Conservation (phyloP, 139 green algal species). For the Chlamydomonas asymmetrica region DNA sequence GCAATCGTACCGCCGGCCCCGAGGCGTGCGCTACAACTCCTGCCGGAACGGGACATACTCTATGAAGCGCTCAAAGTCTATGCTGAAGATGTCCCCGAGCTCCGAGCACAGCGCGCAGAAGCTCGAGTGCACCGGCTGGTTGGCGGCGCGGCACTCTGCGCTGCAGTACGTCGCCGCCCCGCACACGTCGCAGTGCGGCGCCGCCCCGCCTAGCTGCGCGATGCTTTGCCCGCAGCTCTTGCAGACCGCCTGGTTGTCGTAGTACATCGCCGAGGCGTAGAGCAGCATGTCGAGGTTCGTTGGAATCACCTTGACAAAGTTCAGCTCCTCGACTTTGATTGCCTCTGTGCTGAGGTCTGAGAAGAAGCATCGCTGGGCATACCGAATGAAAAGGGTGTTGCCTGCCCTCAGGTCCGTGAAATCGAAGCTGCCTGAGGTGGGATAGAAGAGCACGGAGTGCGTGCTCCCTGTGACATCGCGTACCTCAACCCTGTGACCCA, state of each 20-base stretch:
- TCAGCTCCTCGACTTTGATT: conserved; percentile 39
- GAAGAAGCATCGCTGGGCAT: conserved; percentile 56
- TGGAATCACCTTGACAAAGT: conserved; percentile 46
- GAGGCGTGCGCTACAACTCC: neutral
- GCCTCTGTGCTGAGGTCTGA: conserved; percentile 50
- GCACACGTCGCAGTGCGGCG: conserved; percentile 31
- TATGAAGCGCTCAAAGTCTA: conserved; percentile 45
- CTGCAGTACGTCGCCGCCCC: conserved; percentile 45
- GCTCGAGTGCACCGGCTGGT: conserved; percentile 12
- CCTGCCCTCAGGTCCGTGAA: conserved; percentile 34
- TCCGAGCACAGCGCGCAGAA: conserved; percentile 35
- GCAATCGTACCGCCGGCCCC: neutral
- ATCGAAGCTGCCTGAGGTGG: conserved; percentile 17
- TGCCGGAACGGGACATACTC: conserved; percentile 38
- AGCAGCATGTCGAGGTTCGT: conserved; percentile 45
- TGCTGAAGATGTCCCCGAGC: conserved; percentile 35
- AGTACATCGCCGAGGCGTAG: conserved; percentile 43
- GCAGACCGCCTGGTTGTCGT: conserved; percentile 36
- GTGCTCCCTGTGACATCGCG: conserved; percentile 45
- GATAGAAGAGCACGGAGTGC: conserved; percentile 29
- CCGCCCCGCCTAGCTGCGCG: conserved; percentile 8
- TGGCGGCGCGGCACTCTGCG: conserved; percentile 5
- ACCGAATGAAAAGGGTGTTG: conserved; percentile 54
- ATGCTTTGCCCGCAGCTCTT: conserved; percentile 17
- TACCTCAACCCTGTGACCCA: conserved; percentile 51